phyloP scores from a whole-genome alignment of 2,329 filamentous ascomycete species.

The Penicillium decumbens region DNA sequence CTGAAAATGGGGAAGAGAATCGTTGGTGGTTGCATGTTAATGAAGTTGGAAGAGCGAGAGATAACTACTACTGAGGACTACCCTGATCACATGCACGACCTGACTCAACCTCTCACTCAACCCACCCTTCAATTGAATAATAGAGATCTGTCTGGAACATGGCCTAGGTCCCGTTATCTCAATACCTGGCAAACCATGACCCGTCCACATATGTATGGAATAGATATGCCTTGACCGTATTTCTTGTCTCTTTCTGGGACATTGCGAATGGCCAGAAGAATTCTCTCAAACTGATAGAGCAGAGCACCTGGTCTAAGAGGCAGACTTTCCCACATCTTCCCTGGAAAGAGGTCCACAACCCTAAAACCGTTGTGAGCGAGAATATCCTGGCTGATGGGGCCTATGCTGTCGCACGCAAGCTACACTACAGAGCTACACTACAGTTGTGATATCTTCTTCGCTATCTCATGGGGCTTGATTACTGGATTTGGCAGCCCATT shows the following conservation, averaged over 20 bases:
- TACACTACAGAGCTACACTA: constrained; percentile 81
- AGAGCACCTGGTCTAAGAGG: constrained; percentile 62
- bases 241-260: constrained; percentile 78
- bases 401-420: constrained; percentile 72
- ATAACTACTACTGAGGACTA: too few species aligned
- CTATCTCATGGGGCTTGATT: constrained; percentile 72
- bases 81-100: too few species aligned
- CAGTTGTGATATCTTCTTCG: constrained; percentile 73
- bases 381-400: constrained; percentile 77
- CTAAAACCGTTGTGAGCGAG: constrained; percentile 66
- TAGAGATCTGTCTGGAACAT: constrained; percentile 68
- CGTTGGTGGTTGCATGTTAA: too few species aligned
- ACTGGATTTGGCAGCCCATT: constrained; percentile 75
- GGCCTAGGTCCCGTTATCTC: constrained; percentile 81
- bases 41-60: too few species aligned
- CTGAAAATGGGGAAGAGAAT: too few species aligned
- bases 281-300: constrained; percentile 73
- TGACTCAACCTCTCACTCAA: too few species aligned
- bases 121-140: too few species aligned
- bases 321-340: constrained; percentile 87
- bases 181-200: constrained; percentile 79
- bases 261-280: constrained; percentile 91
- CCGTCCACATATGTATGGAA: constrained; percentile 73
- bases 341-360: constrained; percentile 76
- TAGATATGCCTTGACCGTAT: constrained; percentile 55